Evolutionary conservation across 2,329 filamentous ascomycete genomes (phyloP), one percentile per base, ranked within the genome.

Genomic region (Talaromyces sp.): DNA sequence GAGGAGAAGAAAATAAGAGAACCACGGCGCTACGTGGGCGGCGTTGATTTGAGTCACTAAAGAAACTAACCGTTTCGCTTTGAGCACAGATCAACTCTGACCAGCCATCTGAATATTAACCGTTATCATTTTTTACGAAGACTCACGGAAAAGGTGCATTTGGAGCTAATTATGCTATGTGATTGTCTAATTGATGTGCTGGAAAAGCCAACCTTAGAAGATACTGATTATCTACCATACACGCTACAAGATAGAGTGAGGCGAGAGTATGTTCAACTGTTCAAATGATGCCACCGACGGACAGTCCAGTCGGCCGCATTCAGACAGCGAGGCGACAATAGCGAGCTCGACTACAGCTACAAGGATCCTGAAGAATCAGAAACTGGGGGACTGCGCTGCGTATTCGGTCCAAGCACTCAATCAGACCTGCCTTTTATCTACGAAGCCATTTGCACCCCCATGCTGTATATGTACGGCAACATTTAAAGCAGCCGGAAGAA

Each of bases 1-100:
- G 63, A 59, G 27, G 49, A 57, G 63, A 66, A 59, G 35, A 31
- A 35, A 54, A 11, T 6, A 11, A 43, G 47, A 63, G 69, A 68
- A 68, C 67, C 69, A 62, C 65, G 49, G 61, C 69, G 73, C 74
- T 74, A 77, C 75, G 75, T 77, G 75, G 72, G 73, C 74, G 70
- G 67, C 59, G 59, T 67, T 74, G 71, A 76, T 71, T 73, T 73
- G 73, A 35, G 68, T 67, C 39, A 45, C 47, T 50, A 27, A 57
- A 35, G 6, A 3, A 50, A 63, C 61, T 45, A 43, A 61, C 59
- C 59, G 41, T 22, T 61, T 61, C 25, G 56, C 37, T 59, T 22
- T 19, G 39, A 59, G 56, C 56, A 59, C 56, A 59, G 56, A 59
- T 59, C 56, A 59, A 59, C 39, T 45, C 8, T 33, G 19, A 59